Conservation (phyloP, 2,329 filamentous ascomycete species). For the Emergomyces pasteurianus region DNA sequence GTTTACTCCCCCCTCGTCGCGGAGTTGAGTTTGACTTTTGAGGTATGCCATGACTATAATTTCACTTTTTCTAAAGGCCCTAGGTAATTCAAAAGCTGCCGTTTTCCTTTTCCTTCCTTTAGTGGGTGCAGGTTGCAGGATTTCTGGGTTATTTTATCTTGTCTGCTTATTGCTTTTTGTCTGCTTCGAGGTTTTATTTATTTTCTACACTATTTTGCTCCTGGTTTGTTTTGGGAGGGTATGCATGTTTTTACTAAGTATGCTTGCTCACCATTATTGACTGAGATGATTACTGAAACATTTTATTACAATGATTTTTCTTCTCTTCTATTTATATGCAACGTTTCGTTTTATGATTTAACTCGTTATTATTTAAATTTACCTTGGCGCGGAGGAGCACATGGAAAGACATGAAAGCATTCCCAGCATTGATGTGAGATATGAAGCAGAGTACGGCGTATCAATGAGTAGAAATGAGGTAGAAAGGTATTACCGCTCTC, state of each 20-base stretch:
- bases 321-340: background rate
- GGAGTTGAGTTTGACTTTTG: background rate
- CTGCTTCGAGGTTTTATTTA: background rate
- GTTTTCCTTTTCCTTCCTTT: background rate
- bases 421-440: background rate
- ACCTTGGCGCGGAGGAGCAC: background rate
- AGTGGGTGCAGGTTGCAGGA: background rate
- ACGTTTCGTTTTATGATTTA: background rate
- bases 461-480: background rate
- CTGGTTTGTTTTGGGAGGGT: slow-evolving; percentile 1
- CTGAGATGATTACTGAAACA: background rate
- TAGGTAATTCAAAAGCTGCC: background rate
- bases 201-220: background rate
- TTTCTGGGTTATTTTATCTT: slow-evolving; percentile 1
- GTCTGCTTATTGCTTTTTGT: background rate
- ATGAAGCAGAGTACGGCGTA: background rate
- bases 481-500: background rate
- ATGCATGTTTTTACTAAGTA: slow-evolving; percentile 5
- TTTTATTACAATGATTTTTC: background rate
- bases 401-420: background rate
- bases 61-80: background rate
- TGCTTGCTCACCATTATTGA: slow-evolving; percentile 3
- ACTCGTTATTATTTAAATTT: background rate
- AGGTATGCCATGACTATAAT: slow-evolving; percentile 1
- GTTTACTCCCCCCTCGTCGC: background rate